phyloP scores from a whole-genome alignment of 495 filamentous ascomycete genomes.

The Echria macrotheca region DNA sequence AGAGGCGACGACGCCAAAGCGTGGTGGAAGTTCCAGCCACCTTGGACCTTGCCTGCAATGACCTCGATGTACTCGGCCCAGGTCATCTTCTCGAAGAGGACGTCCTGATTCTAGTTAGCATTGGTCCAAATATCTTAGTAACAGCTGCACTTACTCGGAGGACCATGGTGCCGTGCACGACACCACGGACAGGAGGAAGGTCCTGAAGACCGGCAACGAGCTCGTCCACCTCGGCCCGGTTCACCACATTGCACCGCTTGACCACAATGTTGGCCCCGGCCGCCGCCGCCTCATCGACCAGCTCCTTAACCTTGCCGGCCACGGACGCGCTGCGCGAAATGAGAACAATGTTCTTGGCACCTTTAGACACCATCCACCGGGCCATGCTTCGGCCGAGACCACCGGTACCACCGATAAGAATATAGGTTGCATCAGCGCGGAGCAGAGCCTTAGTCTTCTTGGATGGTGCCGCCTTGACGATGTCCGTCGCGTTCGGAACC shows the following conservation, averaged over 20 bases:
- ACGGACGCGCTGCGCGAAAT: constrained; percentile 50
- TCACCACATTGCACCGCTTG: constrained; percentile 39
- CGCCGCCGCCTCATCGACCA: constrained; percentile 39
- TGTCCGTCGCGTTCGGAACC: constrained; percentile 30
- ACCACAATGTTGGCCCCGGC: constrained; percentile 37
- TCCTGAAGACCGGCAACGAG: constrained; percentile 31
- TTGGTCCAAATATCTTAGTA: constrained; percentile 5
- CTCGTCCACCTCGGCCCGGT: constrained; percentile 31
- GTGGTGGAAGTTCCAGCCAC: constrained; percentile 54
- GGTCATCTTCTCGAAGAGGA: constrained; percentile 51
- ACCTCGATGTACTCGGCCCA: constrained; percentile 44
- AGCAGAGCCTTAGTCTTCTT: constrained; percentile 30
- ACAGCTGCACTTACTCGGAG: constrained; percentile 44
- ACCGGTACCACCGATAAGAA: constrained; percentile 60
- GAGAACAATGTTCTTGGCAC: constrained; percentile 54
- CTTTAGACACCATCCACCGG: constrained; percentile 54
- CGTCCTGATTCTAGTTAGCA: constrained; percentile 37
- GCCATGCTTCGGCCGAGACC: constrained; percentile 58
- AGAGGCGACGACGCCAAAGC: constrained; percentile 41
- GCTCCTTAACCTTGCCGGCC: constrained; percentile 35
- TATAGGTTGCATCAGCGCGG: constrained; percentile 46
- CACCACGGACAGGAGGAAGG: constrained; percentile 41
- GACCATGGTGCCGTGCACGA: constrained; percentile 52
- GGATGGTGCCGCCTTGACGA: constrained; percentile 36
- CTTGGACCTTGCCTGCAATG: constrained; percentile 51